Percentiles rank a stretch among this genome's conserved stretches.
phyloP scores from a whole-genome alignment of 345 rosid genomes.

The Eucalyptus paniculata region DNA sequence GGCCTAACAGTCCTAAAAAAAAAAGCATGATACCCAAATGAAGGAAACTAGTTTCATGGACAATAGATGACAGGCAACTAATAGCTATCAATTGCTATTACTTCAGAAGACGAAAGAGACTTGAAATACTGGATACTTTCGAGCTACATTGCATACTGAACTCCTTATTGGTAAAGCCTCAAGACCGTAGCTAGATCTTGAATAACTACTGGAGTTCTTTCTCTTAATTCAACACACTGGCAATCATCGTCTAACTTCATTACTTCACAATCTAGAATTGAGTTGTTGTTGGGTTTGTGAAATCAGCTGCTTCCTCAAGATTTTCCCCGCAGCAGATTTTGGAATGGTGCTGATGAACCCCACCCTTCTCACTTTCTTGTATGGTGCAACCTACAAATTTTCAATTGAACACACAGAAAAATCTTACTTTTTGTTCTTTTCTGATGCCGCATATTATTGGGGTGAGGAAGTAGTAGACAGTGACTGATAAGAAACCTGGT shows the following conservation, averaged over 20 bases:
- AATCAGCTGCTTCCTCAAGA: conserved; percentile 43
- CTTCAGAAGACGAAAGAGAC: not conserved
- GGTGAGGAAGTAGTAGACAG: not conserved
- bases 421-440: not conserved
- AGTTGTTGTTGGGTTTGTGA: conserved; percentile 15
- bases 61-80: not conserved
- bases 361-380: conserved; percentile 56
- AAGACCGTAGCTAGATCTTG: not conserved
- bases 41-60: not conserved
- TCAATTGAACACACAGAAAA: not conserved
- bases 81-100: not conserved
- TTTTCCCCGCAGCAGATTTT: conserved; percentile 57
- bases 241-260: not conserved
- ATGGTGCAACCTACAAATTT: conserved; percentile 46
- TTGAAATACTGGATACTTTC: not conserved
- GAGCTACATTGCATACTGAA: not conserved
- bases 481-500: conserved; percentile 20
- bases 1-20: not conserved
- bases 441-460: not conserved
- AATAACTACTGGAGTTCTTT: not conserved
- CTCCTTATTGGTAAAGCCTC: not conserved
- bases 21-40: not conserved
- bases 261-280: conserved; percentile 15
- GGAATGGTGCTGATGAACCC: conserved; percentile 35
- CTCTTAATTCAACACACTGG: not conserved